A percentile compares a stretch with the other conserved stretches of the same genome.
Evolutionary conservation across 2,329 filamentous ascomycete species (phyloP).

Genomic region (Sclerotinia subarctica): DNA sequence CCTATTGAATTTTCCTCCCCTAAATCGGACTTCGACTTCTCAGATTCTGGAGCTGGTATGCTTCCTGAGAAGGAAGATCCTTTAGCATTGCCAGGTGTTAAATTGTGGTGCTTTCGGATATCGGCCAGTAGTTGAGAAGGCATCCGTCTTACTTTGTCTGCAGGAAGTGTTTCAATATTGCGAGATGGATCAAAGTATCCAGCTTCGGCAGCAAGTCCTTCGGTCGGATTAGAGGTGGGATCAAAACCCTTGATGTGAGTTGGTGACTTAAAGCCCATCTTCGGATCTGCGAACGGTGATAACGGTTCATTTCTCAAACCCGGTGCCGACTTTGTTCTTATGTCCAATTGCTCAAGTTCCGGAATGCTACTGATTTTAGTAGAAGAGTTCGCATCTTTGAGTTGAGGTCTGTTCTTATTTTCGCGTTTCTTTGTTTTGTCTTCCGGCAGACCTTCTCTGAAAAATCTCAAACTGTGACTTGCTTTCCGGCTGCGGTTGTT

Average conservation of each 20-base stretch:
- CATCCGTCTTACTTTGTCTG: constrained; percentile 30
- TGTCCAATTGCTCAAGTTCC: constrained; percentile 2
- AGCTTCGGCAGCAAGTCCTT: constrained; percentile 29
- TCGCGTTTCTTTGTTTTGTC: constrained; percentile 56
- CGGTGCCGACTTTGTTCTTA: not conserved
- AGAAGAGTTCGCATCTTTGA: constrained; percentile 33
- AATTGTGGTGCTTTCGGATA: constrained; percentile 37
- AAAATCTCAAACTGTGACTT: constrained; percentile 64
- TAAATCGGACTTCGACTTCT: constrained; percentile 27
- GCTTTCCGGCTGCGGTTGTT: constrained; percentile 65
- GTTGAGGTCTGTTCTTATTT: constrained; percentile 35
- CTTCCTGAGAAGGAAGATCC: constrained; percentile 38
- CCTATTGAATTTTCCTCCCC: constrained; percentile 15
- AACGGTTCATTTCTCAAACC: constrained; percentile 19
- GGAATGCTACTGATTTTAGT: constrained; percentile 11
- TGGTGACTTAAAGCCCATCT: not conserved
- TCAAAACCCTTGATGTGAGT: not conserved
- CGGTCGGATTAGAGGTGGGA: constrained; percentile 20
- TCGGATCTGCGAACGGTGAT: constrained; percentile 21
- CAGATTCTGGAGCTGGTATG: constrained; percentile 35
- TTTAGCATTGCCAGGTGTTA: constrained; percentile 35
- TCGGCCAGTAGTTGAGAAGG: constrained; percentile 36
- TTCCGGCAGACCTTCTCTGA: constrained; percentile 62
- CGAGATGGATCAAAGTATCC: constrained; percentile 33
- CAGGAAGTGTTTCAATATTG: constrained; percentile 25